A percentile compares a stretch with the other conserved stretches of the same genome.
Evolutionary conservation across 2,329 filamentous ascomycete genomes (phyloP).

Genomic region (Exophiala alcalophila): DNA sequence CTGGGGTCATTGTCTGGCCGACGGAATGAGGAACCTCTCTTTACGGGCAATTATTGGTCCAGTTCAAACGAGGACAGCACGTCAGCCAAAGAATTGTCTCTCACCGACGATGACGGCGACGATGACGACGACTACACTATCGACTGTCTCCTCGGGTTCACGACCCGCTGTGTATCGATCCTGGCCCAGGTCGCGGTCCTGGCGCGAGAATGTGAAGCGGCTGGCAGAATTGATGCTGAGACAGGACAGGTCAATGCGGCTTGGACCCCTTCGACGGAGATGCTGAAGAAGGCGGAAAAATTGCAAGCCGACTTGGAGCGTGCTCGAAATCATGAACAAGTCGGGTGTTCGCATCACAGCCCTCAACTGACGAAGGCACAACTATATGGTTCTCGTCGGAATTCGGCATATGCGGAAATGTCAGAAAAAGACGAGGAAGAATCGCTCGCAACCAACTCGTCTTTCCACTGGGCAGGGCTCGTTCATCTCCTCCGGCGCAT

Average conservation of each 20-base stretch:
- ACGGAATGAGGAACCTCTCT: slow-evolving; percentile 52
- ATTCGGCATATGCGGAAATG: slow-evolving; percentile 45
- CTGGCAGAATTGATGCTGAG: slow-evolving; percentile 57
- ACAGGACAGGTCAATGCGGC: slow-evolving; percentile 49
- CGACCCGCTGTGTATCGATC: slow-evolving; percentile 66
- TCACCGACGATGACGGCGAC: slow-evolving; percentile 47
- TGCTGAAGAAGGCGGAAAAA: slow-evolving; percentile 56
- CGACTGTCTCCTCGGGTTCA: slow-evolving; percentile 79
- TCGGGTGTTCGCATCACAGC: slow-evolving; percentile 41
- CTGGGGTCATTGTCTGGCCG: slow-evolving; percentile 68
- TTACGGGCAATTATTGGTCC: slow-evolving; percentile 49
- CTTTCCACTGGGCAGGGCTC: slow-evolving; percentile 75
- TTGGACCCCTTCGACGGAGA: slow-evolving; percentile 58
- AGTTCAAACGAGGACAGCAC: slow-evolving; percentile 31
- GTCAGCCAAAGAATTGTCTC: slow-evolving; percentile 29
- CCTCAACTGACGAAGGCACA: slow-evolving; percentile 29
- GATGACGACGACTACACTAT: slow-evolving; percentile 65
- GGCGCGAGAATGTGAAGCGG: slow-evolving; percentile 62
- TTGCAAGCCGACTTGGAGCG: slow-evolving; percentile 62
- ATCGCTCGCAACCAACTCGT: slow-evolving; percentile 69
- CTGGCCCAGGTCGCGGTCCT: slow-evolving; percentile 71
- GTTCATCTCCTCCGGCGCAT: slow-evolving; percentile 74
- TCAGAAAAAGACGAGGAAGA: slow-evolving; percentile 60
- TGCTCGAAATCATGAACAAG: slow-evolving; percentile 45
- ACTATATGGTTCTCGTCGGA: slow-evolving; percentile 18